Base-by-base conservation (phyloP, 2,329 filamentous ascomycete species). In the Diaporthe australafricana region DNA sequence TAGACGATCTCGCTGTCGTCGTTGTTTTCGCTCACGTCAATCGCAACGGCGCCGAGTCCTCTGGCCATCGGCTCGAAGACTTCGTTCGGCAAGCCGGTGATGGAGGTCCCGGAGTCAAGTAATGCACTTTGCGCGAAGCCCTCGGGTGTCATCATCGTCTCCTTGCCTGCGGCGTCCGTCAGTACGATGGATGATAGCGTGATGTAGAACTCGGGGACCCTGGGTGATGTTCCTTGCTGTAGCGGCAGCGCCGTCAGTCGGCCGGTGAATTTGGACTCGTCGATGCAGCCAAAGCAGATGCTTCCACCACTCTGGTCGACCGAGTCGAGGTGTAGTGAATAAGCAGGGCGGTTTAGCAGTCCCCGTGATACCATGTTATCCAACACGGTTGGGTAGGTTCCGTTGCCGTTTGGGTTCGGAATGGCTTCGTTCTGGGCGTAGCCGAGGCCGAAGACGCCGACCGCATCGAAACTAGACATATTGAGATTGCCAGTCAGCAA, bases 221-320 rank as follows among this genome's bases (percentile, higher is more conserved):
- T 22, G 5, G 30, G 12, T 7, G 32, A 52, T 7, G 53, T 35
- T 3, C 53, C 48, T 12, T 17, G 47, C 25, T 55, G 48, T 45
- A 71, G 48, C 3, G 55, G 55, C n/a, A 71, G 45, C 14, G 57
- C 38, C 9, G 53, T 71, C 12, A 71, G 8, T 1, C 50, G 42
- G 25, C 53, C 52, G 53, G 40, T 55, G 40, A 60, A 68, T 20
- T 62, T 71, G 45, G 62, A 52, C 27, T 56, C 42, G 32, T 71
- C 62, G 5, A 71, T 53, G 53, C 50, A 65, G 7, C 70, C 62
- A 12, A 71, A 71, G 25, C 56, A 35, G 32, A 71, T 55, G 12
- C 47, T 68, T 11, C 70, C 63, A 22, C 55, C 55, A 16, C 32
- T 35, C 7, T 60, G 55, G 14, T 60, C 55, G 20, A 60, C 55